Evolutionary conservation across 139 green algal species (phyloP).

Genomic region (Astrephomene gubernaculifera): DNA sequence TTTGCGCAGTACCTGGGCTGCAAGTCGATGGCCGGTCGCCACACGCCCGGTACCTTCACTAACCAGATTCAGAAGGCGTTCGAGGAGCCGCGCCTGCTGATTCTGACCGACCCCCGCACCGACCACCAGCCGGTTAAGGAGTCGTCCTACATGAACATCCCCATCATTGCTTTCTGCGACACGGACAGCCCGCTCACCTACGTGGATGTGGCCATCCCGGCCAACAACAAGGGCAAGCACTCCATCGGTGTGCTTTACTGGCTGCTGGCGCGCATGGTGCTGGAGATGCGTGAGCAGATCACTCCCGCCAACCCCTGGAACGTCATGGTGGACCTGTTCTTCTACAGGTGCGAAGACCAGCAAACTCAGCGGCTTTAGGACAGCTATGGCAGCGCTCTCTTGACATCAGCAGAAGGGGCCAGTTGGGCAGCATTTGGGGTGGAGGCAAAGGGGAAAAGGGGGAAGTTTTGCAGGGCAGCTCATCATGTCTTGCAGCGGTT

Average conservation of each 20-base stretch:
- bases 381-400: too few species aligned
- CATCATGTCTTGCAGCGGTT: too few species aligned
- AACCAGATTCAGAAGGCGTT: constrained; percentile 99
- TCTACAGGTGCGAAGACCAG: constrained; percentile 85
- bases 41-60: constrained; percentile 99
- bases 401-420: too few species aligned
- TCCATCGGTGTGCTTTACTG: constrained; percentile 97
- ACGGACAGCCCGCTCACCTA: constrained; percentile 94
- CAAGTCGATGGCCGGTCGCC: constrained; percentile 94
- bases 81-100: constrained; percentile 96
- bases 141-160: constrained; percentile 99
- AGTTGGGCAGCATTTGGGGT: too few species aligned
- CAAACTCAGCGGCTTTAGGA: too few species aligned
- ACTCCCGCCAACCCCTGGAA: constrained; percentile 83
- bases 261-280: constrained; percentile 97
- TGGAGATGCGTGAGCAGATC: constrained; percentile 96
- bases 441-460: too few species aligned
- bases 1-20: constrained; percentile 97
- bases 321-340: constrained; percentile 99
- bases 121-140: constrained; percentile 98
- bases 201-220: constrained; percentile 99
- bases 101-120: constrained; percentile 93
- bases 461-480: too few species aligned
- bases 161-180: constrained; percentile 99
- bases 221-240: constrained; percentile 99